Evolutionary conservation across 768 basidiomycete genomes (phyloP).

Genomic region (Phylloporus rhodoxanthus): DNA sequence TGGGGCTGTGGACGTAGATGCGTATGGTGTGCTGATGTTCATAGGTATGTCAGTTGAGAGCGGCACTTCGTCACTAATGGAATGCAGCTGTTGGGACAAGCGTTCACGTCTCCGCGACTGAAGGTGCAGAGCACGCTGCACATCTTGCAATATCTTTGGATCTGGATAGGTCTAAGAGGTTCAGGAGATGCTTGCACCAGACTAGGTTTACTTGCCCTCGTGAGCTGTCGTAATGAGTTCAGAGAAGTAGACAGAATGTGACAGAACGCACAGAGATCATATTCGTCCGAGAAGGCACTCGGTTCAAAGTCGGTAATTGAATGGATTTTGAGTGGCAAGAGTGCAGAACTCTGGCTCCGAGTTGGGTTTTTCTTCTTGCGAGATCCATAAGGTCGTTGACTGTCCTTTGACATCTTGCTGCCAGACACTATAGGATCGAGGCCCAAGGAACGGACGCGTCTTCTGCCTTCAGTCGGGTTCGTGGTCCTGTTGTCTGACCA

Average conservation of each 20-base stretch:
- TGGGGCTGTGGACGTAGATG: slow-evolving; percentile 27
- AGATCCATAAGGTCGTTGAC: slow-evolving; percentile 12
- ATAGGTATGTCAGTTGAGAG: slow-evolving; percentile 24
- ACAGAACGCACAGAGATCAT: slow-evolving; percentile 60
- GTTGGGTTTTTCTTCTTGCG: slow-evolving; percentile 15
- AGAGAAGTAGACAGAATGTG: slow-evolving; percentile 5
- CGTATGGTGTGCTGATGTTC: slow-evolving; percentile 24
- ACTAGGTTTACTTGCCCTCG: slow-evolving; percentile 50
- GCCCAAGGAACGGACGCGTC: slow-evolving; percentile 20
- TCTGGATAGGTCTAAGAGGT: slow-evolving; percentile 38
- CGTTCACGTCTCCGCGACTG: slow-evolving; percentile 75
- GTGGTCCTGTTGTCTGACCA: slow-evolving; percentile 11
- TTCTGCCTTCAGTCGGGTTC: slow-evolving; percentile 13
- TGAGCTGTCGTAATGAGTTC: slow-evolving; percentile 43
- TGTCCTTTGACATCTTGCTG: slow-evolving; percentile 11
- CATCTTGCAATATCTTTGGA: slow-evolving; percentile 74
- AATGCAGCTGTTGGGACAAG: slow-evolving; percentile 22
- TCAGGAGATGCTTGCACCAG: slow-evolving; percentile 7
- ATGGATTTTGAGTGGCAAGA: slow-evolving; percentile 25
- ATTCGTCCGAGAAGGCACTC: slow-evolving; percentile 63
- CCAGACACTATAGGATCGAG: slow-evolving; percentile 13
- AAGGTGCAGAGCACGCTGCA: slow-evolving; percentile 66
- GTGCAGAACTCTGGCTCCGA: slow-evolving; percentile 11
- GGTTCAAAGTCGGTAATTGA: slow-evolving; percentile 33
- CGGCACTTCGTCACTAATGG: slow-evolving; percentile 17